These are phyloP conservation scores for Trametes sp. DNA, from an alignment of 1,284 basidiomycete genomes.

Conservation along the genomic window DNA sequence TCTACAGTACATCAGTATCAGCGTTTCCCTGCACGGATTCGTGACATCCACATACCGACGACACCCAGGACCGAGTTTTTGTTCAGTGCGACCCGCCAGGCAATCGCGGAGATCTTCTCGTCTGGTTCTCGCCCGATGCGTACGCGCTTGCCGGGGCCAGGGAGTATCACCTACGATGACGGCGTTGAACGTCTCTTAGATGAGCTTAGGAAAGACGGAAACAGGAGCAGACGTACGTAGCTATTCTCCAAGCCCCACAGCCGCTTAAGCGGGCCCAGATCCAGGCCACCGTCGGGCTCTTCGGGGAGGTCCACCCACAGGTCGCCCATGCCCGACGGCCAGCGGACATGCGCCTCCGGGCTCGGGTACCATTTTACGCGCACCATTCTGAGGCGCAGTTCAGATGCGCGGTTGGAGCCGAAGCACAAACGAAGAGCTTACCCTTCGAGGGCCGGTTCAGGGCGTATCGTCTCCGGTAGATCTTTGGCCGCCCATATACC, in stretches of 20 bases:
- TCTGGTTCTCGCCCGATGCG: conserved; percentile 8
- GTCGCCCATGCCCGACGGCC: conserved; percentile 18
- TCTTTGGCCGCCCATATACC: too few relatives aligned
- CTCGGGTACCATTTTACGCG: conserved; percentile 28
- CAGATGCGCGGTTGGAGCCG: not conserved
- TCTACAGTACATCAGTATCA: conserved; percentile 1
- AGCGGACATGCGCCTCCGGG: conserved; percentile 1
- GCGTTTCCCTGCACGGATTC: too few relatives aligned
- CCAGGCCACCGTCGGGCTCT: conserved; percentile 14
- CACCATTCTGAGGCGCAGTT: conserved; percentile 1
- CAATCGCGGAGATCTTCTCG: conserved; percentile 18
- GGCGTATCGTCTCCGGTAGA: not conserved
- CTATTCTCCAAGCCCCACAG: conserved; percentile 30
- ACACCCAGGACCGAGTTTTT: conserved; percentile 17
- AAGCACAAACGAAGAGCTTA: not conserved
- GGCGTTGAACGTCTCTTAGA: not conserved
- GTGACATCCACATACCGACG: conserved; percentile 10
- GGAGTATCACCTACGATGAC: conserved; percentile 17
- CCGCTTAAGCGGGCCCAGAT: conserved; percentile 16
- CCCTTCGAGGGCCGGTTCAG: not conserved
- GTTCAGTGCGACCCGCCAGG: conserved; percentile 12
- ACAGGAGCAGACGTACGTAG: conserved; percentile 19
- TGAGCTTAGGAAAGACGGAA: not conserved
- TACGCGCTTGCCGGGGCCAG: conserved; percentile 4
- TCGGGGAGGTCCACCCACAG: conserved; percentile 18